Conservation (phyloP, 2,329 filamentous ascomycete species). For the Trichocomaceae sp. region DNA sequence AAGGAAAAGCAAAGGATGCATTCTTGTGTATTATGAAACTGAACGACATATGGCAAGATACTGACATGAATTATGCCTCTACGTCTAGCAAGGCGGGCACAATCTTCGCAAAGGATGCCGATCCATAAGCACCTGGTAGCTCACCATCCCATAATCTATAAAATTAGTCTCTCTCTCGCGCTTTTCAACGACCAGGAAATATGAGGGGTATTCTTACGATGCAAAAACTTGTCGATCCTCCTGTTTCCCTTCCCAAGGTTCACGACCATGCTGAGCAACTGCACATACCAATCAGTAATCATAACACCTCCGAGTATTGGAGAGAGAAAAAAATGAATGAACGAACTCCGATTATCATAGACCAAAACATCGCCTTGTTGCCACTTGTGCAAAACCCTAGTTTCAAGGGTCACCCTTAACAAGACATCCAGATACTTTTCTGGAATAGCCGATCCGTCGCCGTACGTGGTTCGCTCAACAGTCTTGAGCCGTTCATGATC, state of each 20-base stretch:
- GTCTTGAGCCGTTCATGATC: constrained; percentile 19
- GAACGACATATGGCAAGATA: too few species aligned
- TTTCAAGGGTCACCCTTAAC: constrained; percentile 42
- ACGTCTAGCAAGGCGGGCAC: neutral
- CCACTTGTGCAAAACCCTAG: constrained; percentile 46
- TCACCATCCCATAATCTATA: neutral
- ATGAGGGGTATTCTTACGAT: too few species aligned
- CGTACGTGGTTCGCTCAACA: constrained; percentile 25
- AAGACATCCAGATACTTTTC: constrained; percentile 40
- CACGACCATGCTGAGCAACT: constrained; percentile 44
- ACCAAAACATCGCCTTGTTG: constrained; percentile 44
- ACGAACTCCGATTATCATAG: constrained; percentile 43
- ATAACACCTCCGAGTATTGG: too few species aligned
- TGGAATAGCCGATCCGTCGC: constrained; percentile 44
- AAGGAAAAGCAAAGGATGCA: too few species aligned
- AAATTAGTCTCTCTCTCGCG: too few species aligned
- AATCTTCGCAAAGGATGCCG: neutral
- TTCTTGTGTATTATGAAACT: too few species aligned
- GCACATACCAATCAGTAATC: neutral
- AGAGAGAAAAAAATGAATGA: too few species aligned
- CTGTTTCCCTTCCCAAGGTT: constrained; percentile 45
- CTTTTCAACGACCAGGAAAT: too few species aligned
- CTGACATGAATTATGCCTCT: neutral
- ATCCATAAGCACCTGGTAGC: neutral
- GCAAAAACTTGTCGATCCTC: constrained; percentile 24